Evolutionary conservation across 495 filamentous ascomycete genomes (phyloP).

Genomic region (Apodospora peruviana): DNA sequence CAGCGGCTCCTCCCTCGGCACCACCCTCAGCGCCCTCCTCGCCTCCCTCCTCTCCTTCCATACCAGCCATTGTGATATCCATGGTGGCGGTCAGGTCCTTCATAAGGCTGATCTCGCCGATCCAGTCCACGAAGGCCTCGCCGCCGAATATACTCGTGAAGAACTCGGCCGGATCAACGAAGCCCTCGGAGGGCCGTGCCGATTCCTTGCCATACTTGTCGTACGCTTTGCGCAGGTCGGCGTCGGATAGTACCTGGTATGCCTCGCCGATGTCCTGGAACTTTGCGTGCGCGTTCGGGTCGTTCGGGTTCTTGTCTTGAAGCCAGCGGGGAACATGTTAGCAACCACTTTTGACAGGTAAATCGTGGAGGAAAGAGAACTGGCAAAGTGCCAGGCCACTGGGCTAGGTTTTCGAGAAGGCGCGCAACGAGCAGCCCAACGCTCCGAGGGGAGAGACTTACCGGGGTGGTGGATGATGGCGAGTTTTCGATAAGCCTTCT

Average conservation of each 20-base stretch:
- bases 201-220: slow-evolving; percentile 95
- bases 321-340: slow-evolving; percentile 8
- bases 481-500: slow-evolving; percentile 97
- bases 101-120: slow-evolving; percentile 88
- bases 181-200: slow-evolving; percentile 80
- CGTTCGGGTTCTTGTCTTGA: slow-evolving; percentile 94
- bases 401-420: too few species aligned
- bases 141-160: slow-evolving; percentile 98
- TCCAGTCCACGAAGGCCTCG: slow-evolving; percentile 88
- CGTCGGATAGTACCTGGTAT: slow-evolving; percentile 91
- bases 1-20: slow-evolving; percentile 49
- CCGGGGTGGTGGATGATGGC: slow-evolving; percentile 71
- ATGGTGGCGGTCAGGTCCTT: slow-evolving; percentile 85
- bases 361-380: too few species aligned
- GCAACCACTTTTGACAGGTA: too few species aligned
- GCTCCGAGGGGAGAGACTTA: slow-evolving; percentile 12
- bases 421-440: too few species aligned
- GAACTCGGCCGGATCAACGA: slow-evolving; percentile 96
- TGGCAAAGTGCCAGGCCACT: too few species aligned
- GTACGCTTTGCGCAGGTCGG: slow-evolving; percentile 81
- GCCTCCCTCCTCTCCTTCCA: slow-evolving; percentile 55
- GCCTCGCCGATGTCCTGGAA: slow-evolving; percentile 97
- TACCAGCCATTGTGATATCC: slow-evolving; percentile 78
- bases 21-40: slow-evolving; percentile 41
- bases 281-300: slow-evolving; percentile 85